phyloP scores from a whole-genome alignment of 805 yeast genomes.

The Yarrowia sp. region DNA sequence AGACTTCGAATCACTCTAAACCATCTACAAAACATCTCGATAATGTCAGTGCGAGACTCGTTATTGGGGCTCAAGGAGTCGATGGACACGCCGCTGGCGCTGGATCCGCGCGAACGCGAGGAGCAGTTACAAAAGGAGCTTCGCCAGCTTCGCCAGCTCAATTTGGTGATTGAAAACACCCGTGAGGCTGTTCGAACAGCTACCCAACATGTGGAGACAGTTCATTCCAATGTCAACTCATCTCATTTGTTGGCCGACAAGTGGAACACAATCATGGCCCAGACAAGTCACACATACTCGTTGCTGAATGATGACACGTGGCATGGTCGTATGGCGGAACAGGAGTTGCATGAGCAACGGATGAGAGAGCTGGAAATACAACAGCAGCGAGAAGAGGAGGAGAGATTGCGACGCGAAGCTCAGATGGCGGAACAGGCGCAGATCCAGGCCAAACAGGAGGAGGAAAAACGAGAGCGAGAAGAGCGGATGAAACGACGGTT shows the following conservation, averaged over 20 bases:
- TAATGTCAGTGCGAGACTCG: conserved; percentile 6
- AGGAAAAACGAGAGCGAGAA: not conserved
- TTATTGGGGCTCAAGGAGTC: conserved; percentile 7
- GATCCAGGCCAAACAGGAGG: not conserved
- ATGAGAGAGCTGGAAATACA: conserved; percentile 18
- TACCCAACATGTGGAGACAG: not conserved
- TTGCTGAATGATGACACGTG: conserved; percentile 18
- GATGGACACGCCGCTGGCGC: conserved; percentile 2
- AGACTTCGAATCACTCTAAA: no score
- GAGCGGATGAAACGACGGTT: conserved; percentile 9
- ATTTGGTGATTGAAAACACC: not conserved
- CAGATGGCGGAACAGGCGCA: not conserved
- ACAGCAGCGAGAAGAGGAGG: conserved; percentile 7
- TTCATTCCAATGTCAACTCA: conserved; percentile 14
- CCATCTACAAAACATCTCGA: not conserved
- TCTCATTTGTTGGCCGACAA: conserved; percentile 11
- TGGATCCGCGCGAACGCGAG: conserved; percentile 8
- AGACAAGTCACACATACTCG: conserved; percentile 4
- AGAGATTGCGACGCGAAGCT: not conserved
- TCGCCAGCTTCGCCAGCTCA: not conserved
- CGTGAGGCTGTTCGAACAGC: not conserved
- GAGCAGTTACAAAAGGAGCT: conserved; percentile 5
- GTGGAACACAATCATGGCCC: conserved; percentile 21
- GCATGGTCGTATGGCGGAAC: conserved; percentile 19
- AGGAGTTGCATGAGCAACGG: not conserved